These are phyloP conservation scores for Cryptosporidium baileyi DNA, from an alignment of 169 alveolate species.

Conservation along the genomic window DNA sequence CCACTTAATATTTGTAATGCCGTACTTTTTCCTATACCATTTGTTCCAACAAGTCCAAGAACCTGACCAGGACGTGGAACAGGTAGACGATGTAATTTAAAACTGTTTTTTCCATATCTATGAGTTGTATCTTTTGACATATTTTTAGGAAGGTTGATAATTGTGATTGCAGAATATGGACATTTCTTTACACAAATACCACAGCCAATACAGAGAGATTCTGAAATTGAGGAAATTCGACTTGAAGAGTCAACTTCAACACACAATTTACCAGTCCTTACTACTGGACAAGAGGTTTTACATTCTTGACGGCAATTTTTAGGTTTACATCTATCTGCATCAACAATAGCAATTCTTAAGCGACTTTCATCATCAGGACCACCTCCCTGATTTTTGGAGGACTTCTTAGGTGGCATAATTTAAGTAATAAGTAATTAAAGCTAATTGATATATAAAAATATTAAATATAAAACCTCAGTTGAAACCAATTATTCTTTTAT, in stretches of 20 bases:
- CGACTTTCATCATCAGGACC: slow-evolving; percentile 87
- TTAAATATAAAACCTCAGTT: too few relatives aligned
- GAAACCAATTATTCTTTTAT: too few relatives aligned
- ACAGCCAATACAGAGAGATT: slow-evolving; percentile 98
- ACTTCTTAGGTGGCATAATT: slow-evolving; percentile 72
- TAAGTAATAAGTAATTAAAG: too few relatives aligned
- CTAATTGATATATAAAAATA: too few relatives aligned
- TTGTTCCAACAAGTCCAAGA: slow-evolving; percentile 88
- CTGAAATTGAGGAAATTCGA: slow-evolving; percentile 94
- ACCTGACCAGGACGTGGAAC: slow-evolving; percentile 98
- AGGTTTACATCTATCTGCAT: slow-evolving; percentile 97
- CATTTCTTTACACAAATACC: slow-evolving; percentile 99
- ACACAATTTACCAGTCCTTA: slow-evolving; percentile 95
- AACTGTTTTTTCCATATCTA: slow-evolving; percentile 97
- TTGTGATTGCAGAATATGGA: slow-evolving; percentile 97
- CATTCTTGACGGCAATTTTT: slow-evolving; percentile 97
- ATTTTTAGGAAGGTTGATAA: slow-evolving; percentile 98
- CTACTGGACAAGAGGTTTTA: slow-evolving; percentile 90
- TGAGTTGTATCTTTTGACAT: slow-evolving; percentile 91
- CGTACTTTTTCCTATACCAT: slow-evolving; percentile 98
- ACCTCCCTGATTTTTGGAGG: slow-evolving; percentile 60
- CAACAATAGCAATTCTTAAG: slow-evolving; percentile 96
- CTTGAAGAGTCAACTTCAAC: slow-evolving; percentile 94
- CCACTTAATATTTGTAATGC: slow-evolving; percentile 96
- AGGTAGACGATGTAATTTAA: slow-evolving; percentile 98